These are phyloP conservation scores for Phaeotremella skinneri DNA, from an alignment of 768 basidiomycete species.

Conservation along the genomic window DNA sequence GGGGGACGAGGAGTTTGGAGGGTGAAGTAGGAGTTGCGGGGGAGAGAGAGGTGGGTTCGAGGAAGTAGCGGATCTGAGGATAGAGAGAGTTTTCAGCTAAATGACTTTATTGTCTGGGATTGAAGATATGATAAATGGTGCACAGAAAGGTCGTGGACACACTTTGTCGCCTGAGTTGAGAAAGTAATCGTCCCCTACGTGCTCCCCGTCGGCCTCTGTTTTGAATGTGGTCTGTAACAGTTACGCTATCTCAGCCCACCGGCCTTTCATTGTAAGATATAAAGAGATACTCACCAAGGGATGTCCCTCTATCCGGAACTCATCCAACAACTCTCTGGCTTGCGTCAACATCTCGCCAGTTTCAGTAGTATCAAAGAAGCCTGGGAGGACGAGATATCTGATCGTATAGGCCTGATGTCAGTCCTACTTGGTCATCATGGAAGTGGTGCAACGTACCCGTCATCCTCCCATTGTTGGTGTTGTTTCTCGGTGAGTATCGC, in stretches of 20 bases:
- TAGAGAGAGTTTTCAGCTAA: neutral
- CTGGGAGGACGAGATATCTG: slow-evolving; percentile 76
- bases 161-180: slow-evolving; percentile 80
- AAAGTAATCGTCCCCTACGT: slow-evolving; percentile 83
- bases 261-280: neutral
- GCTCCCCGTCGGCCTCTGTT: slow-evolving; percentile 57
- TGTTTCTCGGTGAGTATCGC: slow-evolving; percentile 6
- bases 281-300: slow-evolving; percentile 62
- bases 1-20: slow-evolving; percentile 64
- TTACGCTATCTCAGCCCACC: no score
- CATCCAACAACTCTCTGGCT: slow-evolving; percentile 72
- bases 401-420: neutral
- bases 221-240: slow-evolving; percentile 86
- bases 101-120: neutral
- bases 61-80: slow-evolving; percentile 73
- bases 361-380: slow-evolving; percentile 65
- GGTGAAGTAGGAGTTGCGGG: slow-evolving; percentile 53
- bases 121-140: neutral
- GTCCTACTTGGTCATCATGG: neutral
- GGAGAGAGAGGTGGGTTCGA: slow-evolving; percentile 83
- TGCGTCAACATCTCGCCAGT: slow-evolving; percentile 64
- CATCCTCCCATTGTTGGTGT: slow-evolving; percentile 18
- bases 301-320: slow-evolving; percentile 74
- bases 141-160: slow-evolving; percentile 5
- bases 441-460: slow-evolving; percentile 20